Conservation (phyloP, 2,329 filamentous ascomycete genomes). For the Fusarium austroafricanum region DNA sequence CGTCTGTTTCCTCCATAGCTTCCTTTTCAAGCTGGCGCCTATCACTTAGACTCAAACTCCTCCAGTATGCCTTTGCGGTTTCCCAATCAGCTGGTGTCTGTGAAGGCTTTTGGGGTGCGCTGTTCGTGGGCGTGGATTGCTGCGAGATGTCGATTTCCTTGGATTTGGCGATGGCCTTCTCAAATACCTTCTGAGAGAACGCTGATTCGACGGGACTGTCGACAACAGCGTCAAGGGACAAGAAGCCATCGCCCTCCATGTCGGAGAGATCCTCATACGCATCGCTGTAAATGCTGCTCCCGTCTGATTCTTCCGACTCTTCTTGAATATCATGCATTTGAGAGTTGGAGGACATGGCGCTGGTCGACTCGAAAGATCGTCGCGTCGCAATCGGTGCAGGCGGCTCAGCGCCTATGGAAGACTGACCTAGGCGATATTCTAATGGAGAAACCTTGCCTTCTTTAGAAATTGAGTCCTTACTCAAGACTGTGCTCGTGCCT, state of each 20-base stretch:
- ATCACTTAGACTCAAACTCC: slow-evolving; percentile 70
- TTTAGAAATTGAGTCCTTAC: slow-evolving; percentile 10
- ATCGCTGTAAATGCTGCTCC: slow-evolving; percentile 76
- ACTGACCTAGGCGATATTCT: neutral
- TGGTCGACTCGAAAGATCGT: slow-evolving; percentile 36
- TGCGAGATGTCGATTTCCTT: slow-evolving; percentile 23
- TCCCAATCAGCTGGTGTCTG: slow-evolving; percentile 68
- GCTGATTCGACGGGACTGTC: slow-evolving; percentile 61
- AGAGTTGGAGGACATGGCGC: slow-evolving; percentile 25
- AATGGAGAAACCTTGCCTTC: neutral
- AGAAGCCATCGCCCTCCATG: slow-evolving; percentile 73
- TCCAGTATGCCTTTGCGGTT: slow-evolving; percentile 76
- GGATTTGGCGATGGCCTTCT: slow-evolving; percentile 41
- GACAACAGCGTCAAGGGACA: slow-evolving; percentile 78
- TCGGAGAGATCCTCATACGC: slow-evolving; percentile 80
- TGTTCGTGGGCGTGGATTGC: neutral
- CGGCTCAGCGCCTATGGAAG: neutral
- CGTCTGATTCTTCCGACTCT: slow-evolving; percentile 60
- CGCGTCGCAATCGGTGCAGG: slow-evolving; percentile 24
- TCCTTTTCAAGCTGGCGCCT: slow-evolving; percentile 71
- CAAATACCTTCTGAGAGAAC: slow-evolving; percentile 39
- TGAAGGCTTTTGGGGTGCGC: neutral
- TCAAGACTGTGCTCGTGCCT: slow-evolving; percentile 46
- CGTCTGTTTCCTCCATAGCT: slow-evolving; percentile 64
- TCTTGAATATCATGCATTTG: slow-evolving; percentile 52